phyloP scores from a whole-genome alignment of 805 yeast genomes.

The Lipomyces oligophaga region DNA sequence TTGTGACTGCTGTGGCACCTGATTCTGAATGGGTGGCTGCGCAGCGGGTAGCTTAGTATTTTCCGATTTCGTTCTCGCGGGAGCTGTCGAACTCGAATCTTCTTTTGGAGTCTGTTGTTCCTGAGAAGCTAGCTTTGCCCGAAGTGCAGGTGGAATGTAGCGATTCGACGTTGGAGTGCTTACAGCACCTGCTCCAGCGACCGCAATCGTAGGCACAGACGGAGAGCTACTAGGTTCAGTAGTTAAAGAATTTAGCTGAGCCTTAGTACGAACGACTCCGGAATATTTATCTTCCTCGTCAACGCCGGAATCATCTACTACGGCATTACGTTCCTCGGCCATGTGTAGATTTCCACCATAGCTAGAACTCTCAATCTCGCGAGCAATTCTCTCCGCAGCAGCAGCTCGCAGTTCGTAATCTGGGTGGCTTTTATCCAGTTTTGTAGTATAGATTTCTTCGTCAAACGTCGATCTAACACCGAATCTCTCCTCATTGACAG shows the following conservation, averaged over 20 bases:
- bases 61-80: not conserved
- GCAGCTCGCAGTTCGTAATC: slow-evolving; percentile 61
- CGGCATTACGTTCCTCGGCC: slow-evolving; percentile 83
- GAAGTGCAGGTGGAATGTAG: slow-evolving; percentile 16
- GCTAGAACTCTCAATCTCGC: slow-evolving; percentile 70
- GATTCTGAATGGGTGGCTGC: slow-evolving; percentile 1
- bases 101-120: slow-evolving; percentile 1
- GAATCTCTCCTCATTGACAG: slow-evolving; percentile 81
- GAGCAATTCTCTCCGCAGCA: slow-evolving; percentile 74
- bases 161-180: slow-evolving; percentile 9
- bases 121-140: slow-evolving; percentile 5
- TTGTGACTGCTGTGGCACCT: slow-evolving; percentile 18
- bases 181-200: no score
- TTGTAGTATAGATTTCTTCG: slow-evolving; percentile 84
- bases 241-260: slow-evolving; percentile 10
- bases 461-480: slow-evolving; percentile 82
- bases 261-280: slow-evolving; percentile 63
- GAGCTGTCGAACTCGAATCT: slow-evolving; percentile 5
- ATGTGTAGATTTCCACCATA: slow-evolving; percentile 68
- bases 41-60: no score
- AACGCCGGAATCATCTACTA: slow-evolving; percentile 73
- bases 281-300: slow-evolving; percentile 97
- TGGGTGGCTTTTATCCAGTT: slow-evolving; percentile 64
- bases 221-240: no score
- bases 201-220: no score